Evolutionary conservation across 78 protist species (phyloP), one percentile per base, ranked within the genome.

Genomic region (Dictyostelium citrinum): DNA sequence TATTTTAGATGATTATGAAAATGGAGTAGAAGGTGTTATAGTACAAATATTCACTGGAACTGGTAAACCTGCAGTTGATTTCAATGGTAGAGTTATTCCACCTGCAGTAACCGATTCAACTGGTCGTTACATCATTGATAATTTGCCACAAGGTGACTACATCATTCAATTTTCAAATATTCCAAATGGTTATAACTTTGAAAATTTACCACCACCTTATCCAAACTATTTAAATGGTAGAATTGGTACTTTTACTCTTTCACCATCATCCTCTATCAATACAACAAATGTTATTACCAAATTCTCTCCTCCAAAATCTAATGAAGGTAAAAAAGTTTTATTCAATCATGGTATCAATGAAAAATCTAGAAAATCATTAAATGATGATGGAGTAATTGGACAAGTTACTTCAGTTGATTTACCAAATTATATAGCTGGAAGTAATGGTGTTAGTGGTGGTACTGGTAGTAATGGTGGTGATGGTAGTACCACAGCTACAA

Each of bases 111-210:
- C 88, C 5, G 77, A 81, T 81, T 22, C 41, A 33, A 64, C n/a
- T 43, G 88, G 88, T 11, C 35, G 70, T 29, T 81, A 81, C 16
- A 37, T 81, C 22, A 41, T 81, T 41, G 88, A 81, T 64, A 81
- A 81, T 16, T 6, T 81, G 1, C 27, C 76, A 10, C 43, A 64
- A 22, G 77, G 88, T 14, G 9, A 10, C 14, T 81, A 81, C 43
- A 35, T 37, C 16, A 17, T 81, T 41, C 41, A 37, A 3, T 82
- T 82, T 67, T 49, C 55, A 20, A 82, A 82, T 27, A 11, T 82
- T 29, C 90, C 90, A 22, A 16, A 17, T 24, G 51, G 70, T 46
- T 82, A 82, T 29, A 68, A 14, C 27, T 64, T 82, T 45, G 68
- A 45, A 17, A 72, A 82, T 27, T 27, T 20, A 17, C 55, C 77